These are phyloP conservation scores for Setomelanomma holmii DNA, from an alignment of 2,329 filamentous ascomycete species.

Conservation along the genomic window DNA sequence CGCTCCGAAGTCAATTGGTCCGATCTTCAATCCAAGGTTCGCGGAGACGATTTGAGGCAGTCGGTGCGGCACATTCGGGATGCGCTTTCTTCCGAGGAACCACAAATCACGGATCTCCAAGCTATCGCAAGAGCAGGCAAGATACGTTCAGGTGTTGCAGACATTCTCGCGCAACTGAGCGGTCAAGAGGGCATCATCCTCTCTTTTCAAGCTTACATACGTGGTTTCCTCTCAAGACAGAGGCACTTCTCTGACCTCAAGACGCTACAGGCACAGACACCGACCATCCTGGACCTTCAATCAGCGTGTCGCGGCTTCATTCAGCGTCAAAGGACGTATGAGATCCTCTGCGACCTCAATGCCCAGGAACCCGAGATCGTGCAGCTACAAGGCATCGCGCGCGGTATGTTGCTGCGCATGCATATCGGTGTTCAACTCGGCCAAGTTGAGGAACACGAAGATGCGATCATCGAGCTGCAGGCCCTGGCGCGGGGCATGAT, in stretches of 20 bases:
- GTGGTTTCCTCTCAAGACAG: slow-evolving; percentile 57
- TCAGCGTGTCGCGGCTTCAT: slow-evolving; percentile 70
- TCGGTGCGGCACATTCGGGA: slow-evolving; percentile 38
- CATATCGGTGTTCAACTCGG: slow-evolving; percentile 76
- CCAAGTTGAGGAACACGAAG: slow-evolving; percentile 83
- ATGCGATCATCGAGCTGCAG: slow-evolving; percentile 77
- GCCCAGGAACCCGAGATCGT: slow-evolving; percentile 71
- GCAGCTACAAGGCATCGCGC: slow-evolving; percentile 75
- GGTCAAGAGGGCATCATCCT: slow-evolving; percentile 54
- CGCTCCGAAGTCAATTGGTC: slow-evolving; percentile 51
- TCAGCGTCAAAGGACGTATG: slow-evolving; percentile 65
- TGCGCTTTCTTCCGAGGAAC: slow-evolving; percentile 40
- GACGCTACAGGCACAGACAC: slow-evolving; percentile 65
- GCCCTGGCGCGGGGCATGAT: slow-evolving; percentile 75
- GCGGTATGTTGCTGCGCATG: slow-evolving; percentile 80
- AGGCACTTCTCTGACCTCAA: slow-evolving; percentile 54
- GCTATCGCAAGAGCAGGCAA: slow-evolving; percentile 48
- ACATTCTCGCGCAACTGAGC: slow-evolving; percentile 50
- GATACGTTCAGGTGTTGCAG: slow-evolving; percentile 39
- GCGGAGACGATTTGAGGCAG: slow-evolving; percentile 47
- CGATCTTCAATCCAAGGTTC: slow-evolving; percentile 55
- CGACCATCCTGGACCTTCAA: slow-evolving; percentile 69
- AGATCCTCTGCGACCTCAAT: slow-evolving; percentile 73
- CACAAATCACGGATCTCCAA: slow-evolving; percentile 48
- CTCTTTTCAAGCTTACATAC: slow-evolving; percentile 60